A percentile compares a stretch with the other conserved stretches of the same genome.
Conservation (phyloP, 345 rosid genomes). For the Zanthoxylum bungeanum region DNA sequence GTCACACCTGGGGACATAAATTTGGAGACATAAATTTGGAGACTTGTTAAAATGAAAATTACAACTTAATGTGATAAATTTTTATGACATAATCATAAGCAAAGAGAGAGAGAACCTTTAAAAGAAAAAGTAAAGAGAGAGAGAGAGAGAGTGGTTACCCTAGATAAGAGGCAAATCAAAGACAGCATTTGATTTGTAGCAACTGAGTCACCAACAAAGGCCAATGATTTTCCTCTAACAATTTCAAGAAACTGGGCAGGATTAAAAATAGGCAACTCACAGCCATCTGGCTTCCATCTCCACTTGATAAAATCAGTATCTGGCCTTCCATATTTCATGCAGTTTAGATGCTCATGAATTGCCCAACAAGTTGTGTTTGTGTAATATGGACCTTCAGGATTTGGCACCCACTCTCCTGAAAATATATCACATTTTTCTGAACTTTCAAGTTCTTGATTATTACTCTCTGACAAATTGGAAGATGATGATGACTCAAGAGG, state of each 20-base stretch:
- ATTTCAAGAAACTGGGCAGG: constrained; percentile 71
- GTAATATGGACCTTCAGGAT: constrained; percentile 77
- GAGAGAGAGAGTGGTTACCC: constrained; percentile 38
- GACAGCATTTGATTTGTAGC: constrained; percentile 96
- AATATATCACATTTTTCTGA: constrained; percentile 50
- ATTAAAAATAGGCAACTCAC: constrained; percentile 62
- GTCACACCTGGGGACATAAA: no score
- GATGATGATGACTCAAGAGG: no score
- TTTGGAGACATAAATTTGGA: no score
- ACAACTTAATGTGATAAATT: no score
- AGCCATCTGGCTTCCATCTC: constrained; percentile 46
- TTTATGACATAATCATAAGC: no score
- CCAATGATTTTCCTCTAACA: constrained; percentile 71
- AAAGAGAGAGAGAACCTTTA: no score
- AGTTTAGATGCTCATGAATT: constrained; percentile 92
- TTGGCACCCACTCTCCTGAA: constrained; percentile 80
- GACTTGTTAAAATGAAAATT: no score
- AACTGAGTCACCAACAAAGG: constrained; percentile 89
- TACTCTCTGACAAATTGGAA: background rate
- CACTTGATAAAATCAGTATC: constrained; percentile 48
- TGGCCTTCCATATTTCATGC: constrained; percentile 85
- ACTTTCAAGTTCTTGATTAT: background rate
- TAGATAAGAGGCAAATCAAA: constrained; percentile 85
- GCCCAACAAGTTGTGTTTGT: constrained; percentile 90
- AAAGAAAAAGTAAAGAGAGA: no score